These are phyloP conservation scores for Gastrodia elata DNA, from an alignment of 106 monocot species.

Conservation along the genomic window DNA sequence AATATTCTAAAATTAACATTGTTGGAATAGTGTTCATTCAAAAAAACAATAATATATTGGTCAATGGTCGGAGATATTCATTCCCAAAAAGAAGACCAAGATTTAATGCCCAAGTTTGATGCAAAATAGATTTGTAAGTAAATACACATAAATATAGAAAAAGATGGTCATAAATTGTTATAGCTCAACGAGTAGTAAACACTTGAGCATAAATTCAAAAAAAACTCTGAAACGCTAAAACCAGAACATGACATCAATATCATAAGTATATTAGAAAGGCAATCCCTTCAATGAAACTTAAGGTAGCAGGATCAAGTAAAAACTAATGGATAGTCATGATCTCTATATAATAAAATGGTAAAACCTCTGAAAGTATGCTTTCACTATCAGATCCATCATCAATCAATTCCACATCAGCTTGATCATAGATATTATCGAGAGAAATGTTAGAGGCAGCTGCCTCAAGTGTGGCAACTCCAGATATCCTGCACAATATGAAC, in stretches of 20 bases:
- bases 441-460: conserved; percentile 12
- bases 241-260: not conserved
- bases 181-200: not conserved
- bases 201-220: not conserved
- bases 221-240: not conserved
- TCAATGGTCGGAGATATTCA: no score
- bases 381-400: conserved; percentile 53
- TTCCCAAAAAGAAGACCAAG: no score
- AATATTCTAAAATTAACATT: no score
- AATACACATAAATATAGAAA: no score
- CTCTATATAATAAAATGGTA: not conserved
- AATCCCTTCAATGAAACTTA: not conserved
- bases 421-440: conserved; percentile 20
- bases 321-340: not conserved
- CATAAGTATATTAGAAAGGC: conserved; percentile 2
- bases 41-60: no score
- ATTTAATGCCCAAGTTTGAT: no score
- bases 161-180: not conserved
- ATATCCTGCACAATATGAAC: conserved; percentile 18
- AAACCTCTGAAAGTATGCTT: conserved; percentile 60
- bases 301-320: not conserved
- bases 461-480: conserved; percentile 5
- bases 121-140: no score
- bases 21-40: no score
- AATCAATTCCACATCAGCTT: conserved; percentile 25